Base-by-base conservation (phyloP, 768 basidiomycete genomes). In the Lactifluus piperatus region DNA sequence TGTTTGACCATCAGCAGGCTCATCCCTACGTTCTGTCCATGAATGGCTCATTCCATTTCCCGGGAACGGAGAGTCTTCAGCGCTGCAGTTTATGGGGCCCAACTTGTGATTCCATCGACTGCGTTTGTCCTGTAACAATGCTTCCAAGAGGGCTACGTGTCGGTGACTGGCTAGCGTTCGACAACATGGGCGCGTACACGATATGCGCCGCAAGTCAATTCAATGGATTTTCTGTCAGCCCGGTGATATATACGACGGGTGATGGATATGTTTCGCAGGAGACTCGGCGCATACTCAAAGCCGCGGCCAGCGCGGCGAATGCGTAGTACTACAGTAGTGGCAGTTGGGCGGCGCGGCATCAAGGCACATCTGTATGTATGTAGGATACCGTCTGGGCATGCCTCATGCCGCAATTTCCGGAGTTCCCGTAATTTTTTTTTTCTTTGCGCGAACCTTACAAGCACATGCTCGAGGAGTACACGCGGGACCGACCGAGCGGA, bases 131-230 rank as follows among this genome's bases (percentile, higher is more conserved):
- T 65, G 78, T 74, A 58, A 78, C 77, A 53, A 76, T 71, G 68
- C 77, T 90, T 62, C 93, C 91, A 4, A 73, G 72, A 30, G 79
- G 79, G 1, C 77, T 98, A 54, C 79, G 81, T 59, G 93, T 97
- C 7, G 97, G 97, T 7, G 97, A 99, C 71, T 99, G 97, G 97
- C 81, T 99, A 18, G 90, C 88, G n/a, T 99, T 94, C 75, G 85
- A 86, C 57, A 86, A 91, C 70, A 98, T 99, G 97, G 97, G 97
- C 30, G 97, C 97, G 32, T 99, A 99, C 75, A 98, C 97, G n/a
- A 76, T 93, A 60, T 97, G 94, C 69, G 97, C 97, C 0, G 93
- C 97, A 54, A 93, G 90, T 73, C 87, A 86, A 74, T 97, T 97
- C 78, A 95, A 94, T 68, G 92, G 91, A 54, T 94, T 94, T 68